Base-by-base conservation (phyloP, 768 basidiomycete genomes). In the Trametes cinnabarina region DNA sequence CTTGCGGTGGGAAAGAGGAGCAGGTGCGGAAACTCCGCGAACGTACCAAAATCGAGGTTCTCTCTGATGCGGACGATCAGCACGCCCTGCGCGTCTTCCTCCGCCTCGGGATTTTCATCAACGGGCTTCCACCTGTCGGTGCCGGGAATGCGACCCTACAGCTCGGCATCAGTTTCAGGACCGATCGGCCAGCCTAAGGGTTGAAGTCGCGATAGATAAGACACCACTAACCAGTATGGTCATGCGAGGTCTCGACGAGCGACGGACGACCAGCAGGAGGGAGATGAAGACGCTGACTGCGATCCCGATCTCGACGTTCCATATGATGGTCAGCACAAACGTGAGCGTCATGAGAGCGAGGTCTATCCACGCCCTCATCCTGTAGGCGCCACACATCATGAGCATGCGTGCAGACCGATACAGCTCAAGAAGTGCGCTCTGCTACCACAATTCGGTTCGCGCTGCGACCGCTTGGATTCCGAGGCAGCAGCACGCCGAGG, bases 361-460 rank as follows among this genome's bases (percentile, higher is more conserved):
- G 69, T 98, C 96, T 35, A 85, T 83, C 91, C 92, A 95, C n/a
- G 96, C 91, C n/a, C 82, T 68, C 82, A 97, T 93, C 65, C 90
- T 90, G 60, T 7, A 47, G 44, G 44, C 44, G 44, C 44, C 44
- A 26, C 25, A 15, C 23, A 26, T 37, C 43, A 39, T 47, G 2
- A 26, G 14, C 10, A 39, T 19, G 35, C 14, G 49, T 8, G 23
- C n/a, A n/a, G 0, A 23, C 14, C 23, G 23, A 46, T 25, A 46
- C 4, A 3, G 14, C 23, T 12, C 3, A 34, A 34, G 7, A 4
- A 15, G 37, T 14, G 10, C 37, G 15, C n/a, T 39, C 37, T 5
- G 14, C 37, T 39, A 15, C n/a, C 30, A 32, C 2, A 1, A 2
- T 2, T 32, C 22, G 41, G 20, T 23, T 22, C 8, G 9, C 3